Base-by-base conservation (phyloP, 768 basidiomycete species). In the Boletus sp. region DNA sequence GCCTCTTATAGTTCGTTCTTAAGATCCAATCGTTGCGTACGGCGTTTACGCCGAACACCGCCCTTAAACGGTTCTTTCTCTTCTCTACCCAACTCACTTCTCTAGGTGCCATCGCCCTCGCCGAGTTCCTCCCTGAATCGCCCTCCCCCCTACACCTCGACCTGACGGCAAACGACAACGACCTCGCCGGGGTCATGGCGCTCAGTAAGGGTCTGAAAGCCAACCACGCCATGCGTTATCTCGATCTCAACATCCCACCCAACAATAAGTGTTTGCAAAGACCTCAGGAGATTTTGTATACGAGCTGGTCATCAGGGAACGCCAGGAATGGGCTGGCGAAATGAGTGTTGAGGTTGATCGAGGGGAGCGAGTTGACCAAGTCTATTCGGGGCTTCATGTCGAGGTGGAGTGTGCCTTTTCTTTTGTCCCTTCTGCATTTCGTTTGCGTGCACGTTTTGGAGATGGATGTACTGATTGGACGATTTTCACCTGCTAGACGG, bases 81-180 rank as follows among this genome's bases (percentile, higher is more conserved):
- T 89, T 92, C 7, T 84, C 87, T 3, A 97, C 95, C 0, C 76
- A 78, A 5, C 81, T 98, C 67, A 83, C 83, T 0, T 89, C 91
- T 1, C 77, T 86, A 0, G 94, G 94, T 2, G 95, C 96, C 1
- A 98, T 98, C 60, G 89, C 93, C 0, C 82, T 98, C 2, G 97
- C 96, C 3, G 96, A 98, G 71, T 98, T 97, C 76, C 83, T 98
- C 1, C 94, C 95, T 0, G 95, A 98, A 70, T 87, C 91, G 0
- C 82, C 80, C n/a, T 89, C 89, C 0, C 78, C 98, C 6, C 78
- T 98, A 0, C 95, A 98, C 71, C 85, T 99, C 52, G 97, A 98
- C 72, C 75, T 97, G 30, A 97, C 94, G 0, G 76, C 81, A 62
- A 96, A 96, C 69, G 72, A 78, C 7, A 75, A 98, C 33, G 94